Conservation (phyloP, 495 filamentous ascomycete genomes). For the Cercophora scortea region DNA sequence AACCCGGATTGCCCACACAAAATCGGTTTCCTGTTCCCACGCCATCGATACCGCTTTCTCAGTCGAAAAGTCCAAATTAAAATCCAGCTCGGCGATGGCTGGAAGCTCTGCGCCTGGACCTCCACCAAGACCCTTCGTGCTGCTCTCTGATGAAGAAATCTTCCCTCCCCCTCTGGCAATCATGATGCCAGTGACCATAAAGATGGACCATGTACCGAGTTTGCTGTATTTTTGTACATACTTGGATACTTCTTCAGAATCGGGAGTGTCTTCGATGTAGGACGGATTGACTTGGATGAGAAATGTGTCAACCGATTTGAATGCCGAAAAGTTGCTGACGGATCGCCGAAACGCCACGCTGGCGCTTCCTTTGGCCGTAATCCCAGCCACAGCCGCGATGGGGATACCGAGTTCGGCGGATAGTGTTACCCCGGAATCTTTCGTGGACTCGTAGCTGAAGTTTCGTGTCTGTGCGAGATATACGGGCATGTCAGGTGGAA, state of each 20-base stretch:
- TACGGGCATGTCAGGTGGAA: neutral
- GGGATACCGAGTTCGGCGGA: neutral
- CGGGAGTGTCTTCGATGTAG: neutral
- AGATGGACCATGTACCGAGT: slow-evolving; percentile 1
- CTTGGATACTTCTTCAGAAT: neutral
- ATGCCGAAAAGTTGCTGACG: neutral
- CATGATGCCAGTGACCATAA: slow-evolving; percentile 6
- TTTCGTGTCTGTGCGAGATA: neutral
- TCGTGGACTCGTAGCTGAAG: neutral
- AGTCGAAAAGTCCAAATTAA: neutral
- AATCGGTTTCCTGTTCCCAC: neutral
- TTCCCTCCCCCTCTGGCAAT: slow-evolving; percentile 3
- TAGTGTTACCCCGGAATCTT: neutral
- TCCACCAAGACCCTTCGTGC: neutral
- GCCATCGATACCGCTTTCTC: neutral
- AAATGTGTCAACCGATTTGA: slow-evolving; percentile 1
- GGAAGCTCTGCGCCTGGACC: too few species aligned
- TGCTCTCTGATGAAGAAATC: neutral
- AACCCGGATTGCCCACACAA: slow-evolving; percentile 8
- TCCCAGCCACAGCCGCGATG: neutral
- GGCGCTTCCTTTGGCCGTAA: neutral
- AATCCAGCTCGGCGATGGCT: neutral
- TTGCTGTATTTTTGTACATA: neutral
- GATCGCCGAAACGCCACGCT: neutral
- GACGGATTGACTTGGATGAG: neutral